Evolutionary conservation across 108 stramenopile species (phyloP), one percentile per base, ranked within the genome.

Genomic region (Cyclotella sp.): DNA sequence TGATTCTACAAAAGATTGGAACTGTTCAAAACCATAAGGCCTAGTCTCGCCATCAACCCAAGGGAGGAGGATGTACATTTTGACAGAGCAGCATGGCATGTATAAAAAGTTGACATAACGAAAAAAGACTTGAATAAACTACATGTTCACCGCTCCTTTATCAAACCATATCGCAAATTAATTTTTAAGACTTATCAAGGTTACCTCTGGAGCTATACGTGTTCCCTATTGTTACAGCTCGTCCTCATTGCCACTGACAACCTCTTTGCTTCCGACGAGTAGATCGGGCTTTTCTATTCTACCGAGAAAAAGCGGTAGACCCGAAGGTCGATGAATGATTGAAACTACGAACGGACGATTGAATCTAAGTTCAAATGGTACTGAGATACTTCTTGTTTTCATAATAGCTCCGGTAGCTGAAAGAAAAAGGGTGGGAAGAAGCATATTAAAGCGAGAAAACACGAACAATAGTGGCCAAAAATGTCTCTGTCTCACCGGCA

Each of bases 311-410:
- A 75, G 64, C 30, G 74, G 74, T 29, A 47, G 26, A 19, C 51
- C 63, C 3, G 74, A 65, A n/a, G 34, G 12, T 21, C 28, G n/a
- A 52, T 75, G 74, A 40, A 75, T 28, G 16, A 75, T 53, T 44
- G 49, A 9, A 18, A 45, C 63, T 15, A 75, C 26, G 19, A 75
- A 75, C 28, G 74, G 74, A 0, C 74, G 63, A 66, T 75, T 49
- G 26, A 75, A 75, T 27, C 8, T 42, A 39, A 75, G 21, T n/a
- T 67, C 64, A 42, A 30, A 16, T 5, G 64, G 65, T 9, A 43
- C 24, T 24, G 8, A 1, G 2, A 55, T 55, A 26, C 55, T 55
- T 8, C 55, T 9, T 26, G 55, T 6, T 55, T 24, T 55, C 55
- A 55, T 55, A 24, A 55, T 22, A 21, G 55, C 55, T 3, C 55